phyloP scores from a whole-genome alignment of 257 asterid genomes.

The Nicotiana sylvestris region DNA sequence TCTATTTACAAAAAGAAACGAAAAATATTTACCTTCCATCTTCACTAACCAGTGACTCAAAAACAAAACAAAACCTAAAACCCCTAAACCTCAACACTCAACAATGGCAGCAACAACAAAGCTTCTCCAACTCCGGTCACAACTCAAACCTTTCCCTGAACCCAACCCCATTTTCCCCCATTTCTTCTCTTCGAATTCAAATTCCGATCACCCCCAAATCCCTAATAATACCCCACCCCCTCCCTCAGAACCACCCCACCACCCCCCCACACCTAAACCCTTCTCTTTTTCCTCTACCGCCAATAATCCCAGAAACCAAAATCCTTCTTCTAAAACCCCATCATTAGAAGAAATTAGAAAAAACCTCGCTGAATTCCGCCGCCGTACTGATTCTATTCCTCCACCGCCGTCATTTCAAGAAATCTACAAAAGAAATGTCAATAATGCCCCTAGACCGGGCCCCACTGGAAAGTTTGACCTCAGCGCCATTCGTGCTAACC shows the following conservation, averaged over 20 bases:
- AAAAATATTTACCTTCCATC: neutral
- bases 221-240: neutral
- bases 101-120: slow-evolving; percentile 8
- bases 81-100: neutral
- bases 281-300: neutral
- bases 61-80: neutral
- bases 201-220: neutral
- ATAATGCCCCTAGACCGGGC: neutral
- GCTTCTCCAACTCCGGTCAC: neutral
- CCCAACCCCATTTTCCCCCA: neutral
- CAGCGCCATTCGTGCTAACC: slow-evolving; percentile 15
- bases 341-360: slow-evolving; percentile 5
- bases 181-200: neutral
- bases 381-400: slow-evolving; percentile 16
- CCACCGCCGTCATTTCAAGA: slow-evolving; percentile 34
- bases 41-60: neutral
- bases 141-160: neutral
- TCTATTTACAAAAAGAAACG: too few species aligned
- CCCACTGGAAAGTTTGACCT: neutral
- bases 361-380: slow-evolving; percentile 24
- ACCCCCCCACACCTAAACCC: neutral
- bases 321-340: neutral
- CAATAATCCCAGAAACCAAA: neutral
- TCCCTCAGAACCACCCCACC: neutral
- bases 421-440: slow-evolving; percentile 25